phyloP scores from a whole-genome alignment of 352 stramenopile genomes.

The Sclerospora graminicola region DNA sequence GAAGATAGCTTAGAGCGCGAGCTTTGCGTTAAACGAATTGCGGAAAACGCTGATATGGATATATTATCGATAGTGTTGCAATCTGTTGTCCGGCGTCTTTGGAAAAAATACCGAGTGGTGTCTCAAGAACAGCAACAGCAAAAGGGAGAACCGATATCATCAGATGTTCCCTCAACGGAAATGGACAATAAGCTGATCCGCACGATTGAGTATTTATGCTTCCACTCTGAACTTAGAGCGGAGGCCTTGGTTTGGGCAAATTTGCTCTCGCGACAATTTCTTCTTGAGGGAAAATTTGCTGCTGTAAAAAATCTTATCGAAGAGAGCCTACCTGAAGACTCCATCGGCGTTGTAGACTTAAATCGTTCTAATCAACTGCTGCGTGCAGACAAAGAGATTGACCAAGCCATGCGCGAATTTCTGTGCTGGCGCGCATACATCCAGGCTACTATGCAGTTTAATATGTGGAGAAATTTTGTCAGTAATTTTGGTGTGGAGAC shows the following conservation, averaged over 20 bases:
- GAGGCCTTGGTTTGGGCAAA: constrained; percentile 54
- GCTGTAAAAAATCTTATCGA: constrained; percentile 50
- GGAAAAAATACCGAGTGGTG: constrained; percentile 20
- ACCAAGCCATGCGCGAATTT: constrained; percentile 43
- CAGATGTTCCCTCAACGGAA: constrained; percentile 20
- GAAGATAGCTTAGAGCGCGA: constrained; percentile 58
- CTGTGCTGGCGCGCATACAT: constrained; percentile 71
- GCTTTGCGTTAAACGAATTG: constrained; percentile 52
- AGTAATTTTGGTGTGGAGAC: constrained; percentile 13
- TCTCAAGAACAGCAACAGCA: constrained; percentile 21
- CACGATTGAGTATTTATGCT: constrained; percentile 62
- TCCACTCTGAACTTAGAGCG: constrained; percentile 55
- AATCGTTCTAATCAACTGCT: constrained; percentile 36
- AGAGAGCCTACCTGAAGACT: constrained; percentile 55
- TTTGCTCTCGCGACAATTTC: constrained; percentile 54
- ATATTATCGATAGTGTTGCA: constrained; percentile 51
- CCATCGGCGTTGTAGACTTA: constrained; percentile 46
- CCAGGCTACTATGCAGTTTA: constrained; percentile 47
- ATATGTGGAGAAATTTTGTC: constrained; percentile 61
- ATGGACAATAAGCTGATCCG: constrained; percentile 56
- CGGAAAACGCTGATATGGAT: constrained; percentile 54
- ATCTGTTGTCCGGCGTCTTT: constrained; percentile 41
- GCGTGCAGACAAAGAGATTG: constrained; percentile 34
- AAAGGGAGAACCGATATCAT: constrained; percentile 10
- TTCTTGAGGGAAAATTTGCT: constrained; percentile 57